Percentiles rank a stretch among this genome's conserved stretches.
These are phyloP conservation scores for Boletellus ananas DNA, from an alignment of 768 basidiomycete species.

Conservation along the genomic window DNA sequence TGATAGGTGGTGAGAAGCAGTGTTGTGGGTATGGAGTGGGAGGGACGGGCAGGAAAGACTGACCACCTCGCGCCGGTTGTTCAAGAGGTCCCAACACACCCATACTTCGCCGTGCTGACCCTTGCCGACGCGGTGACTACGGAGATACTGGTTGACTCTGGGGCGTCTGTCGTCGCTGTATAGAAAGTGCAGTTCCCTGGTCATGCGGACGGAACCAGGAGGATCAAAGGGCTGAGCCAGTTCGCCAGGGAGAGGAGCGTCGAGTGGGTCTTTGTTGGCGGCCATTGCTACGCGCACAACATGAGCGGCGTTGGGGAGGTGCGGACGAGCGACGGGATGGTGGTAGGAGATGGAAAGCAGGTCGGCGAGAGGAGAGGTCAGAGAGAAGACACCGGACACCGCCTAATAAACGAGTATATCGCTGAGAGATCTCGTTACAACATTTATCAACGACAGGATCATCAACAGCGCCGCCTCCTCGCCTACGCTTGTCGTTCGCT, in stretches of 20 bases:
- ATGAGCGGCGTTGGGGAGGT: conserved; percentile 21
- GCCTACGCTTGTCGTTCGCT: conserved; percentile 8
- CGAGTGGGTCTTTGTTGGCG: conserved; percentile 22
- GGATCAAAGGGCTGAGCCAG: conserved; percentile 36
- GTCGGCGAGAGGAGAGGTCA: conserved; percentile 14
- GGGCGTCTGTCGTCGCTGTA: conserved; percentile 38
- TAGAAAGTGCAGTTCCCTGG: conserved; percentile 40
- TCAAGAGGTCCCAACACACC: conserved; percentile 55
- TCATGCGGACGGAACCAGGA: conserved; percentile 47
- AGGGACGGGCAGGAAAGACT: conserved; percentile 23
- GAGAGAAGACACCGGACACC: conserved; percentile 29
- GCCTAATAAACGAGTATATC: conserved; percentile 19
- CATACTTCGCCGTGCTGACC: conserved; percentile 92
- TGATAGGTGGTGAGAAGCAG: conserved; percentile 27
- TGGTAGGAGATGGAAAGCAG: conserved; percentile 22
- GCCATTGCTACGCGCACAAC: conserved; percentile 26
- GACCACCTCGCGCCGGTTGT: conserved; percentile 47
- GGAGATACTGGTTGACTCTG: conserved; percentile 84
- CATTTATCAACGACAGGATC: conserved; percentile 5
- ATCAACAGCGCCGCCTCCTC: conserved; percentile 5
- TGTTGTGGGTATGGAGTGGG: conserved; percentile 2
- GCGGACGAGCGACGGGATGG: conserved; percentile 13
- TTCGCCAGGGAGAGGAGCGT: conserved; percentile 34
- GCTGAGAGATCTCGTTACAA: conserved; percentile 11
- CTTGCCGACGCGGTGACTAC: conserved; percentile 71